Evolutionary conservation across 1,284 basidiomycete genomes (phyloP), one percentile per base, ranked within the genome.

Genomic region (Cryptococcus hybrid): DNA sequence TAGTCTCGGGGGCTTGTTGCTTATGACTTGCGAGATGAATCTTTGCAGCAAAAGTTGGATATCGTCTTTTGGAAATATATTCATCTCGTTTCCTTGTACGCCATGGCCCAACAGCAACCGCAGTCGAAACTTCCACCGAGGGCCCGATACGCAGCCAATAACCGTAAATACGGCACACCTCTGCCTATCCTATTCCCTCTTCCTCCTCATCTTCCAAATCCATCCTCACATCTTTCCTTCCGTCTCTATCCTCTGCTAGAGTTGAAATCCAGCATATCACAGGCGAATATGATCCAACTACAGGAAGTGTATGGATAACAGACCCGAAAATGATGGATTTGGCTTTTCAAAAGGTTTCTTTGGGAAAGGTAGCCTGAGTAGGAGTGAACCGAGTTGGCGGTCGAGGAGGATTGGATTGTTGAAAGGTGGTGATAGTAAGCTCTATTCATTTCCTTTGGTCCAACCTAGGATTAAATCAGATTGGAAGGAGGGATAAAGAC

Each of bases 351-450:
- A 89, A 57, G 95, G 96, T 0, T 98, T 98, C 80, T 99, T 98
- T 74, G 95, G 96, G 18, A 99, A 99, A 76, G 96, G 96, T 1
- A 88, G 88, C 68, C 80, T 99, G 50, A 93, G 90, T 40, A 80
- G 96, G 54, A 95, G 91, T 75, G 96, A 99, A 75, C 95, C 95
- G 1, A 92, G 86, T 50, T 99, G 95, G 96, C 80, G 87, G 62
- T 84, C 84, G 38, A 82, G 90, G 59, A 86, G 88, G 65, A 79
- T 88, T 43, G 90, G 89, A 69, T 81, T 85, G n/a, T 76, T 80
- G 77, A 69, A 69, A 57, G 63, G 75, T 54, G 67, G 77, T 53
- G 56, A 73, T 63, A 66, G 74, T 76, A 58, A 74, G 76, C 75
- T 18, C 58, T 62, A 47, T 66, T 62, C 5, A 12, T 12, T 46